phyloP scores from a whole-genome alignment of 768 basidiomycete genomes.

The Amylocystis lapponica region DNA sequence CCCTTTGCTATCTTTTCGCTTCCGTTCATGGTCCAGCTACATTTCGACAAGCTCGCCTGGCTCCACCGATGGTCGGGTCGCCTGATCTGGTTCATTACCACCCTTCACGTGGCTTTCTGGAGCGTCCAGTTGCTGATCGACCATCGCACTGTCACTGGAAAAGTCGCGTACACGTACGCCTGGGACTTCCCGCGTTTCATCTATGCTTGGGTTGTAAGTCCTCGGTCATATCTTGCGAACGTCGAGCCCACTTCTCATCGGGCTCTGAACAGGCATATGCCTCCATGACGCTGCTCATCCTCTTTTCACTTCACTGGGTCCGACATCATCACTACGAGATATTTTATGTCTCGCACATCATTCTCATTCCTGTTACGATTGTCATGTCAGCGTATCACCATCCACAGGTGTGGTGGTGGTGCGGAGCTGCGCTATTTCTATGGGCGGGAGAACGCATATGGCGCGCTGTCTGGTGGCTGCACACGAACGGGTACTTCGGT shows the following conservation, averaged over 20 bases:
- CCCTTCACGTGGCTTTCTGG: constrained; percentile 63
- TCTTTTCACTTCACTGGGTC: constrained; percentile 45
- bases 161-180: constrained; percentile 42
- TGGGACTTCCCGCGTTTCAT: constrained; percentile 58
- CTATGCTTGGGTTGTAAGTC: constrained; percentile 53
- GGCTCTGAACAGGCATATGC: constrained; percentile 65
- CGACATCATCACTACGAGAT: constrained; percentile 51
- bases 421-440: constrained; percentile 51
- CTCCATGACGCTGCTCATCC: constrained; percentile 46
- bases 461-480: constrained; percentile 50
- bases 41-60: constrained; percentile 70
- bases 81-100: constrained; percentile 58
- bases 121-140: constrained; percentile 58
- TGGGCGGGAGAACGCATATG: constrained; percentile 62
- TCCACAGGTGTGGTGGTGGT: constrained; percentile 62
- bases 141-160: constrained; percentile 34
- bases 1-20: constrained; percentile 70
- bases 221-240: no score
- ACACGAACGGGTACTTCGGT: constrained; percentile 51
- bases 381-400: constrained; percentile 62
- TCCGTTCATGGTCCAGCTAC: constrained; percentile 54
- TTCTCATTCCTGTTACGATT: constrained; percentile 58
- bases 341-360: constrained; percentile 62
- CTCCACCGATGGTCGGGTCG: constrained; percentile 70
- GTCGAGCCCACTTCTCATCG: no score